Evolutionary conservation across 1,284 basidiomycete genomes (phyloP), one percentile per base, ranked within the genome.

Genomic region (Marasmius oreades): DNA sequence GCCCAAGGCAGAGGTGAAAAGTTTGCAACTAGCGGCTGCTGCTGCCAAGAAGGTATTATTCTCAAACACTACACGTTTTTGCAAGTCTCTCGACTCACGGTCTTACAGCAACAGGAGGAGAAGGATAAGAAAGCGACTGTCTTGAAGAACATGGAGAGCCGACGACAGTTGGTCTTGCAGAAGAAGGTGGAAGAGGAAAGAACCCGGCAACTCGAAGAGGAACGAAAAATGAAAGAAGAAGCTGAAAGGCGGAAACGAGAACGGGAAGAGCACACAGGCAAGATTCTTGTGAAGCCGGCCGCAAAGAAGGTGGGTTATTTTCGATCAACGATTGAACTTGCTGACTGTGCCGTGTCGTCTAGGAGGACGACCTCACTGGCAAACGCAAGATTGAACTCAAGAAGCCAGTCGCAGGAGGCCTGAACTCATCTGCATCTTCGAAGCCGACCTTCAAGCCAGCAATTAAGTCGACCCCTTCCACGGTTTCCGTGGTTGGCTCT

Each of bases 121-220:
- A 79, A 80, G 36, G 90, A 92, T 60, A 91, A 89, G 72, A 93
- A 92, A 69, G 82, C 80, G 1, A 74, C 78, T 2, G 75, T 88
- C 23, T 72, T 88, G 59, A 90, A 86, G 64, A 89, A 93, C 62
- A 88, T 90, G 80, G 92, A 95, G 62, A 78, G 81, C 52, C 78
- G 90, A 46, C 83, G 90, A 23, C 85, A 88, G 59, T 81, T 80
- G 16, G 85, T 83, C 1, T 72, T 83, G 53, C 85, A 90, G 66
- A 80, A 84, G 67, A 94, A 93, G 69, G 85, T 79, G 1, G 91
- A 92, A 54, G 90, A 92, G 64, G 89, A 91, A 65, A 89, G 84
- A 66, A 72, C 76, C 1, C 81, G 79, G 42, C 71, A 75, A 20
- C 67, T 78, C 45, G 87, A 91, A 59, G 79, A 86, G 61, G 88